Evolutionary conservation across 345 rosid genomes (phyloP), one percentile per base, ranked within the genome.

Genomic region (Streptanthus diversifolius): DNA sequence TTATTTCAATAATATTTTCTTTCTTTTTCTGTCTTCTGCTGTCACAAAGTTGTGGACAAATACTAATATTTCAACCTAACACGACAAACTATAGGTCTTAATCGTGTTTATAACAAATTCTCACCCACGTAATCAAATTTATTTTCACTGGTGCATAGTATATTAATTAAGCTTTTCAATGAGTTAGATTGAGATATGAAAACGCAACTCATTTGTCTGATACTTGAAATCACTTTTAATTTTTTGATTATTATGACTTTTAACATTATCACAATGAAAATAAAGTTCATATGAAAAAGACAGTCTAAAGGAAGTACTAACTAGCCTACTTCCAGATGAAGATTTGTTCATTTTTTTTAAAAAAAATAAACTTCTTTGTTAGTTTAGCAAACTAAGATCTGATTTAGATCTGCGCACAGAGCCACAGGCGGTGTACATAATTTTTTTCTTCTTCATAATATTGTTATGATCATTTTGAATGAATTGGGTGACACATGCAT

Each of bases 31-130:
- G 78, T 74, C 61, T 74, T 74, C 68, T 74, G 68, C 67, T 66
- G 72, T 74, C 67, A 74, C 54, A 67, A 58, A 61, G 68, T 47
- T 48, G 68, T 74, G 72, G 67, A 66, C 72, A 66, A 18, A 66
- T 19, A 39, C 19, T 48, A 48, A 12, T 37, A 57, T 74, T 47
- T 39, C 54, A 48, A 51, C 54, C 54, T 66, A 58, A 37, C 68
- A 74, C 68, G 62, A 74, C 73, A 74, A 66, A 66, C n/a, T 56
- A 17, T 56, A 67, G 18, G 68, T 74, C 77, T 35, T 65, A 73
- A n/a, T 65, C 52, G 41, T 56, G 49, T 57, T 65, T 45, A 74
- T 74, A 66, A 74, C 78, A 66, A 58, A 49, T 66, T 67, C 45
- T 66, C 54, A 74, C 12, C 58, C 37, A 74, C 68, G 68, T 49